Base-by-base conservation (phyloP, 192 early-diverging fungal genomes). In the Ramicandelaber brevisporus region DNA sequence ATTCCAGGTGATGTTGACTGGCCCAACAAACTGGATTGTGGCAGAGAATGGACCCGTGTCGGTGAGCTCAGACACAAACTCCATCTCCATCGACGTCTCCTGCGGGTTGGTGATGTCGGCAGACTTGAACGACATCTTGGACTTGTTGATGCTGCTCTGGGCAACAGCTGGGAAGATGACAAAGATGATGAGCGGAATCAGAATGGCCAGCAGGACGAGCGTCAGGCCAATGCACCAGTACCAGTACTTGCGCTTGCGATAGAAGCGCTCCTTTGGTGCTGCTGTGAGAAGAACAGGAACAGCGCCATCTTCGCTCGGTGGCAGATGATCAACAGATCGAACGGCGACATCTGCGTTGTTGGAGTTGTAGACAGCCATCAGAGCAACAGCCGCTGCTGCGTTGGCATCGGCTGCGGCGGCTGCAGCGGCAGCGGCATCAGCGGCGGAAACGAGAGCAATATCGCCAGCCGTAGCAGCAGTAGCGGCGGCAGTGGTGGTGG, bases 141-240 rank as follows among this genome's bases (percentile, higher is more conserved):
- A 37, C 10, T 55, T 20, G 31, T 66, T 53, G 21, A 65, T 36
- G 18, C 46, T 43, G 2, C 29, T 21, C 43, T 61, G 57, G 11
- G 58, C 55, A 27, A 64, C 38, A 31, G 43, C 49, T 14, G 64
- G 64, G 29, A 67, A 41, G 28, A 55, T 43, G 3, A 64, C 64
- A 26, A 63, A 62, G 16, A 65, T 31, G 13, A 42, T 36, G 2
- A 68, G 19, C 15, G 47, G 50, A 5, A 65, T 48, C 5, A 59
- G 37, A 15, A 63, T 51, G 11, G 50, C 39, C n/a, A 53, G 18
- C 14, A 55, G 20, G 20, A 68, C 44, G n/a, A 55, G 38, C 4
- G 39, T 51, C 32, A 59, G 28, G 16, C 54, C 44, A 14, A 41
- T 37, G 37, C 62, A 68, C 25, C 61, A 49, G 31, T 53, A 50